Percentiles rank a stretch among this genome's conserved stretches.
Evolutionary conservation across 768 basidiomycete genomes (phyloP).

Genomic region (Leccinum olivaceopallidum): DNA sequence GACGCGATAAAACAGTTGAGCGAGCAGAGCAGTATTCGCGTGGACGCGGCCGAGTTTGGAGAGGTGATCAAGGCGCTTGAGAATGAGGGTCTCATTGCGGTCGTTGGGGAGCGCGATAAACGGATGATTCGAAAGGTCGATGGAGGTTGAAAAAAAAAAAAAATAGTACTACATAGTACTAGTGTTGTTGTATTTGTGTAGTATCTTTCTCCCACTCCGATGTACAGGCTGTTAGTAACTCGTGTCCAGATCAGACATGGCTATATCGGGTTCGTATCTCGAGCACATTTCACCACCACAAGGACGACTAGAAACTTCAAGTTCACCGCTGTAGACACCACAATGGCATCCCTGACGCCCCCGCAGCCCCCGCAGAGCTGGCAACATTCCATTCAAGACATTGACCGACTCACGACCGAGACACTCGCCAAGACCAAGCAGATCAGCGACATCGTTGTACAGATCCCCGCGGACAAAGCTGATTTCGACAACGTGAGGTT

Average conservation of each 20-base stretch:
- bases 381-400: constrained; percentile 67
- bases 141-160: constrained; percentile 18
- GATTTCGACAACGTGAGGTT: constrained; percentile 65
- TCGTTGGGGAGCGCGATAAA: constrained; percentile 84
- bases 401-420: constrained; percentile 57
- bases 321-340: constrained; percentile 5
- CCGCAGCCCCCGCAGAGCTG: constrained; percentile 70
- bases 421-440: constrained; percentile 57
- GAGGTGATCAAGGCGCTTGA: constrained; percentile 78
- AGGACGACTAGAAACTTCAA: constrained; percentile 4
- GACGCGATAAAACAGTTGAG: constrained; percentile 80
- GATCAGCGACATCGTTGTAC: constrained; percentile 60
- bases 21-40: constrained; percentile 80
- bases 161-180: neutral
- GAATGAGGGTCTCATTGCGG: constrained; percentile 84
- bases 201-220: neutral
- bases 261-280: constrained; percentile 19
- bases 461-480: constrained; percentile 56
- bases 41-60: constrained; percentile 79
- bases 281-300: constrained; percentile 12
- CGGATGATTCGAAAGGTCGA: constrained; percentile 77
- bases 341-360: constrained; percentile 54
- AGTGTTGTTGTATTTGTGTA: neutral
- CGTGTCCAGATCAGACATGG: neutral
- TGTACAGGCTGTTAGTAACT: constrained; percentile 8